phyloP scores from a whole-genome alignment of 768 basidiomycete genomes.

The Calocybe indica region DNA sequence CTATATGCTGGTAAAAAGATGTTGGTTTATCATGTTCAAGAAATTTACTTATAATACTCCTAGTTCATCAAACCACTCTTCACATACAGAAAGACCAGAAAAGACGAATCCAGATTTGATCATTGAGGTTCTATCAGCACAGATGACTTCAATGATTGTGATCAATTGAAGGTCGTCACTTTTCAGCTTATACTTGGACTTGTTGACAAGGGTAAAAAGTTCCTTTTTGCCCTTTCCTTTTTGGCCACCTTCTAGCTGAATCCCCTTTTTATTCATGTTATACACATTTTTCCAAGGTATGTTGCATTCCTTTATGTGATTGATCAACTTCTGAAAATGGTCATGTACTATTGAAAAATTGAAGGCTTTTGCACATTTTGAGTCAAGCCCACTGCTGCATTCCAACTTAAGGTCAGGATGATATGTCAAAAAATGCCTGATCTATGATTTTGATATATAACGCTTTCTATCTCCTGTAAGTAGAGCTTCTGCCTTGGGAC shows the following conservation, averaged over 20 bases:
- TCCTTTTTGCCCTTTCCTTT: not conserved
- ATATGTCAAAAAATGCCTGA: conserved; percentile 6
- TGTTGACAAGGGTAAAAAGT: not conserved
- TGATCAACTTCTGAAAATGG: conserved; percentile 15
- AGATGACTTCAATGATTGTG: not conserved
- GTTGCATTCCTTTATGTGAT: conserved; percentile 11
- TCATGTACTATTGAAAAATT: conserved; percentile 13
- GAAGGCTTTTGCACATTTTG: conserved; percentile 13
- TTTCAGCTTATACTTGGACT: not conserved
- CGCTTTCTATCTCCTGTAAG: conserved; percentile 8
- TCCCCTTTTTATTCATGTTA: not conserved
- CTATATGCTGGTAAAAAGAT: conserved; percentile 12
- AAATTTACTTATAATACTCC: not conserved
- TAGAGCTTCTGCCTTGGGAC: conserved; percentile 6
- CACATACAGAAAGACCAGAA: not conserved
- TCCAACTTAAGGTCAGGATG: conserved; percentile 18
- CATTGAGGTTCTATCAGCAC: not conserved
- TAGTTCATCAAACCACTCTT: not conserved
- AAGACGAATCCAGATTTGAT: not conserved
- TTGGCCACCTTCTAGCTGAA: not conserved
- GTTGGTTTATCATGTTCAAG: not conserved
- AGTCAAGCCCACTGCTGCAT: conserved; percentile 16
- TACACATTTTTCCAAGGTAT: conserved; percentile 17
- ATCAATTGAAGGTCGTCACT: not conserved
- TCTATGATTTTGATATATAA: conserved; percentile 8